Conservation (phyloP, 768 basidiomycete species). For the Pholiota microspora region DNA sequence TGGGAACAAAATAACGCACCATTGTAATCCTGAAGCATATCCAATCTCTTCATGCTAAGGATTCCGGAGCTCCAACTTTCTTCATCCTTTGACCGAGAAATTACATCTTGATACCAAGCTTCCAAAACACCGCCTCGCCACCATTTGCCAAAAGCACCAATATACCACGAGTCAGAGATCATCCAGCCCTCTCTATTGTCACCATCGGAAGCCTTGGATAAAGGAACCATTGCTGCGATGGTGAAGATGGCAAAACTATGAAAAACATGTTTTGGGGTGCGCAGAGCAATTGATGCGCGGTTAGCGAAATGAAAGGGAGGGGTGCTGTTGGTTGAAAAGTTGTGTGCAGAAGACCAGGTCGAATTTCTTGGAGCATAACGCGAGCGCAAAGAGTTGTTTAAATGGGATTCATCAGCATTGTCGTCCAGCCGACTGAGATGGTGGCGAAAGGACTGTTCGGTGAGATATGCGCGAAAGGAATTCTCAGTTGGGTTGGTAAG, state of each 20-base stretch:
- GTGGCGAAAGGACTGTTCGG: conserved; percentile 95
- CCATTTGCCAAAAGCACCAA: conserved; percentile 91
- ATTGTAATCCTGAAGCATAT: conserved; percentile 64
- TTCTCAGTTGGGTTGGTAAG: conserved; percentile 93
- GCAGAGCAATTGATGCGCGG: conserved; percentile 88
- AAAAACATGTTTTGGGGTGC: conserved; percentile 87
- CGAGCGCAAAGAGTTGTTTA: conserved; percentile 24
- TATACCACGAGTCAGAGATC: conserved; percentile 80
- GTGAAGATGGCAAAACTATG: conserved; percentile 87
- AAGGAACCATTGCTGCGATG: conserved; percentile 73
- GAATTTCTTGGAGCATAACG: conserved; percentile 25
- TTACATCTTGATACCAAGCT: conserved; percentile 73
- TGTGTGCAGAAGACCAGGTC: conserved; percentile 25
- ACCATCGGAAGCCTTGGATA: conserved; percentile 37
- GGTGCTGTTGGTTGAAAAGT: conserved; percentile 32
- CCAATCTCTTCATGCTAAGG: conserved; percentile 69
- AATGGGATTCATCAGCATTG: conserved; percentile 51
- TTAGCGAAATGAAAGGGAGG: conserved; percentile 84
- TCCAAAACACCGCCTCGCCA: conserved; percentile 83
- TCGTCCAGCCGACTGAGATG: conserved; percentile 87
- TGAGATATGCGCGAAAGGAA: conserved; percentile 92
- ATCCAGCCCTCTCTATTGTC: conserved; percentile 46
- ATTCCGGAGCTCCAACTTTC: conserved; percentile 80
- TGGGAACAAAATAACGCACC: conserved; percentile 38
- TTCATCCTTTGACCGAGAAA: conserved; percentile 61